Evolutionary conservation across 2,329 filamentous ascomycete species (phyloP), one percentile per base, ranked within the genome.

Genomic region (Colletotrichum filicis): DNA sequence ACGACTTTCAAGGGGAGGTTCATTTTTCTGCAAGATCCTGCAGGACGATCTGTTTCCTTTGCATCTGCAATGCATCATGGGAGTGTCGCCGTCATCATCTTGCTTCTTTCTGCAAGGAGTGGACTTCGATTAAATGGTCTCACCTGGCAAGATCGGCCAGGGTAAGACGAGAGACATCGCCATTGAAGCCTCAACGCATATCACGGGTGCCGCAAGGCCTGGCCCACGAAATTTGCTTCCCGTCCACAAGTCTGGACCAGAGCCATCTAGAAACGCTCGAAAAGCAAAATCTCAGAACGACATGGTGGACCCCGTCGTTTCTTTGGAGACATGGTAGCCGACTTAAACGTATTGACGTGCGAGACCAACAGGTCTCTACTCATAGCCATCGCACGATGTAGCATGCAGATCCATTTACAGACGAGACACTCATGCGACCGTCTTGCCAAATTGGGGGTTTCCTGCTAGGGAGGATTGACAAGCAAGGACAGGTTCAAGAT

Each of bases 1-100:
- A 60, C 28, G 35, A 37, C 55, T 46, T 26, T 42, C 7, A 4
- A 52, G 24, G 30, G 26, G 57, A 53, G 22, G n/a, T 24, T 53
- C 30, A 30, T 65, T 42, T 16, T 19, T 49, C 59, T 70, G 70
- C 70, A 55, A 73, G 70, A 73, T 73, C 66, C 70, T 73, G 70
- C 70, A 70, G 24, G 49, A 46, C 32, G 28, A 73, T 73, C 70
- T 73, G 61, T 53, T 19, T 60, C 52, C 55, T 35, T 26, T 28
- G 28, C 58, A 12, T 57, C 46, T 56, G 58, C 32, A 53, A 53
- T 62, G 24, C 58, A 42, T 14, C 59, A 32, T 64, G 66, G 53
- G 42, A 35, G 53, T 49, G 60, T 35, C 32, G 24, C 26, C 19
- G 24, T 19, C 4, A 55, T 60, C 49, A 7, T 49, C 53, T 72